Conservation (phyloP, 768 basidiomycete species). For the Leccinum longicurvipes region DNA sequence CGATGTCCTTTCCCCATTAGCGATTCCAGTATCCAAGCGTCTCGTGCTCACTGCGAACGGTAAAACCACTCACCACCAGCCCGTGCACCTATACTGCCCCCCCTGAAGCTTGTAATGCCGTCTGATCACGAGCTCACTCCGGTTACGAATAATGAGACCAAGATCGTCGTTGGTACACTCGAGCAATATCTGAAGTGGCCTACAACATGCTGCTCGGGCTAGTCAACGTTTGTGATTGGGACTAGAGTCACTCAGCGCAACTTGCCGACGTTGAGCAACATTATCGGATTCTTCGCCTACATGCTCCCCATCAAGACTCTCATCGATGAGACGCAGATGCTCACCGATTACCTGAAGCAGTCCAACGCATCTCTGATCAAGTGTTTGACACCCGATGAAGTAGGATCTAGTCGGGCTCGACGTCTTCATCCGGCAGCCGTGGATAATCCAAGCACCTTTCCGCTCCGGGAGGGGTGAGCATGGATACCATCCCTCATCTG, state of each 20-base stretch:
- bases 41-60: constrained; percentile 26
- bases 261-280: constrained; percentile 22
- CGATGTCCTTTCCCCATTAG: constrained; percentile 34
- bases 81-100: no score
- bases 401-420: constrained; percentile 28
- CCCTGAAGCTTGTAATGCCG: constrained; percentile 26
- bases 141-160: constrained; percentile 26
- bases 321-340: constrained; percentile 23
- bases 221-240: constrained; percentile 26
- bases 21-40: constrained; percentile 32
- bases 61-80: no score
- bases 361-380: constrained; percentile 23
- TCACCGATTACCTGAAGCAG: constrained; percentile 19
- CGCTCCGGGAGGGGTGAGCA: constrained; percentile 28
- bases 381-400: constrained; percentile 25
- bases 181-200: constrained; percentile 20
- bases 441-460: constrained; percentile 33
- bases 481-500: constrained; percentile 23
- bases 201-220: constrained; percentile 31
- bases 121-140: constrained; percentile 26
- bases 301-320: constrained; percentile 29
- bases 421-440: constrained; percentile 18
- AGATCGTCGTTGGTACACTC: constrained; percentile 13
- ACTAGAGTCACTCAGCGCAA: constrained; percentile 31
- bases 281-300: constrained; percentile 31